phyloP scores from a whole-genome alignment of 1,139 yeast genomes.

The Debaryomyces robertsiae region DNA sequence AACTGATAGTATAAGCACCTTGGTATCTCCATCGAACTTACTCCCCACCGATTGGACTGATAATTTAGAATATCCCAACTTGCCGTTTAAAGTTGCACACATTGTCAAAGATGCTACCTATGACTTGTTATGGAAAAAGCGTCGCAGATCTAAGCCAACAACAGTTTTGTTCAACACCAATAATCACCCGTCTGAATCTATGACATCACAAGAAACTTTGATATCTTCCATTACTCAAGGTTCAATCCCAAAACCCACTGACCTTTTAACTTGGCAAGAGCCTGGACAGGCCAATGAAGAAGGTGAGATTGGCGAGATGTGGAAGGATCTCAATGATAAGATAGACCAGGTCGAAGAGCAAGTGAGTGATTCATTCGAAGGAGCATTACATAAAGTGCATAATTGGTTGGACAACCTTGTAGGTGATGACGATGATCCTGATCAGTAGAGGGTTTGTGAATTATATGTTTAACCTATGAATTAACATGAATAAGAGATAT shows the following conservation, averaged over 20 bases:
- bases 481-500: too few relatives aligned
- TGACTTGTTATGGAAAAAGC: conserved; percentile 44
- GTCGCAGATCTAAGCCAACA: conserved; percentile 16
- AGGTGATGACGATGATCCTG: conserved; percentile 9
- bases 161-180: conserved; percentile 23
- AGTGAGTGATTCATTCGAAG: conserved; percentile 20
- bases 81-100: conserved; percentile 51
- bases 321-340: conserved; percentile 34
- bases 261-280: conserved; percentile 20
- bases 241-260: conserved; percentile 40
- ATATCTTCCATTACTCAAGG: conserved; percentile 23
- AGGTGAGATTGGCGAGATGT: conserved; percentile 21
- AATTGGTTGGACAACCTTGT: conserved; percentile 17
- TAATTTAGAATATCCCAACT: conserved; percentile 55
- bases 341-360: conserved; percentile 25
- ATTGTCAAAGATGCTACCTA: conserved; percentile 54
- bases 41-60: conserved; percentile 61
- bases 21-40: conserved; percentile 27
- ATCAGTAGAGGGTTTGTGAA: neutral
- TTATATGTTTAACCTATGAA: neutral
- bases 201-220: conserved; percentile 30
- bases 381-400: conserved; percentile 18
- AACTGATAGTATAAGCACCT: conserved; percentile 16
- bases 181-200: conserved; percentile 29
- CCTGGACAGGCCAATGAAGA: conserved; percentile 12